Conservation (phyloP, 768 basidiomycete genomes). For the Rhodotorula paludigena region DNA sequence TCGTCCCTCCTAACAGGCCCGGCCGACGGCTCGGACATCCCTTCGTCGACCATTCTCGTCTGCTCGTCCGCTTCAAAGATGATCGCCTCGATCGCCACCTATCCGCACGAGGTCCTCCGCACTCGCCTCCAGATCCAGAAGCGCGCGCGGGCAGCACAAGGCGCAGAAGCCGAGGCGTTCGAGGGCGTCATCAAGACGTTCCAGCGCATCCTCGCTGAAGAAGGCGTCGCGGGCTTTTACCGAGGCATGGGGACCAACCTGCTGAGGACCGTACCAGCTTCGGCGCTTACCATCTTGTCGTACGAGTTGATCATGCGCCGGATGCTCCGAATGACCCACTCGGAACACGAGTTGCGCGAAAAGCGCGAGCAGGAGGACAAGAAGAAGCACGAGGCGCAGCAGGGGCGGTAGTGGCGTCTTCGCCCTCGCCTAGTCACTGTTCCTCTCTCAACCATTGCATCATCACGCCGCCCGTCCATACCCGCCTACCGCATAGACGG, state of each 20-base stretch:
- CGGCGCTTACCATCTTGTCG: constrained; percentile 92
- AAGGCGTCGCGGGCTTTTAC: constrained; percentile 86
- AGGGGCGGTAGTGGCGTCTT: neutral
- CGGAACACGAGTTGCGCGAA: too few species aligned
- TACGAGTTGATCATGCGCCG: constrained; percentile 48
- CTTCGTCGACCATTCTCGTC: constrained; percentile 64
- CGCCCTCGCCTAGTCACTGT: neutral
- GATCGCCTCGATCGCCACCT: constrained; percentile 89
- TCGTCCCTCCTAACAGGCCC: constrained; percentile 39
- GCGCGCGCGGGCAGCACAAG: constrained; percentile 18
- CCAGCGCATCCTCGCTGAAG: constrained; percentile 65
- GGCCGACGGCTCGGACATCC: constrained; percentile 50
- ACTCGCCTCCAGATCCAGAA: constrained; percentile 81
- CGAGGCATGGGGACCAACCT: constrained; percentile 91
- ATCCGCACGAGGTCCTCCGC: constrained; percentile 97
- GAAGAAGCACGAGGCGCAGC: neutral
- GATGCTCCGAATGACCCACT: neutral
- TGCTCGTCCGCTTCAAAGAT: constrained; percentile 95
- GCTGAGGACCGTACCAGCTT: constrained; percentile 89
- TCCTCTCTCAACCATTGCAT: too few species aligned
- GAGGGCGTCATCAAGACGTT: constrained; percentile 70
- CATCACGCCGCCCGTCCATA: too few species aligned
- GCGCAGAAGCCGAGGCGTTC: neutral
- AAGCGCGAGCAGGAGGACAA: constrained; percentile 10
- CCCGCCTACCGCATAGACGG: neutral